Evolutionary conservation across 2,329 filamentous ascomycete species (phyloP), one percentile per base, ranked within the genome.

Genomic region (Gliomastix tumulicola): DNA sequence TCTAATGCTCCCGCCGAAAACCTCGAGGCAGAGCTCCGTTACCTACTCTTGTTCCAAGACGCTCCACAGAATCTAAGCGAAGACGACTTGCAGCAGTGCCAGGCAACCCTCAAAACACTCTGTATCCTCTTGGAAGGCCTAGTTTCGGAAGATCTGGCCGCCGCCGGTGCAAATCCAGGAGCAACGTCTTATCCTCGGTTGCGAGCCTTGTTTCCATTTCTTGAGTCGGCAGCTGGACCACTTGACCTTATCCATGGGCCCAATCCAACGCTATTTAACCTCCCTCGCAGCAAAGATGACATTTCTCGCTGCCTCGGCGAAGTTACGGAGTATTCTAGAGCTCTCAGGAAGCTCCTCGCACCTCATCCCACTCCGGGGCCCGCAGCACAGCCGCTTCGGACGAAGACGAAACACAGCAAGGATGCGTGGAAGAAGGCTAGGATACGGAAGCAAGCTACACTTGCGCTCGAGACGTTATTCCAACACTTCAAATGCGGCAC

Each of bases 391-490:
- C n/a, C n/a, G n/a, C n/a, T n/a, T n/a, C n/a, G n/a, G n/a, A n/a
- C n/a, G n/a, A n/a, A n/a, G n/a, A n/a, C n/a, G n/a, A n/a, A n/a
- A n/a, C n/a, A n/a, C n/a, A n/a, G n/a, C n/a, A n/a, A n/a, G n/a
- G n/a, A n/a, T n/a, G 19, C 22, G 15, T 42, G 37, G 34, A 37
- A 42, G 31, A 42, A 42, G 6, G 21, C 23, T 11, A 32, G 27
- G 22, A 37, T 35, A 35, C 35, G 37, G 10, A 34, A 40, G 3
- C 34, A 15, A 17, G 32, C 25, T 3, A 32, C 19, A 11, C 32
- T 30, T 11, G 34, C 30, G n/a, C 20, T 40, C n/a, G 21, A 17
- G 3, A 15, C 19, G 8, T n/a, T 41, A 6, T 41, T 41, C 13
- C 17, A 11, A 22, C 23, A 27, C 6, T 27, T 27, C 15, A 27